Conservation (phyloP, 306 rosid genomes). For the Psophocarpus tetragonolobus region DNA sequence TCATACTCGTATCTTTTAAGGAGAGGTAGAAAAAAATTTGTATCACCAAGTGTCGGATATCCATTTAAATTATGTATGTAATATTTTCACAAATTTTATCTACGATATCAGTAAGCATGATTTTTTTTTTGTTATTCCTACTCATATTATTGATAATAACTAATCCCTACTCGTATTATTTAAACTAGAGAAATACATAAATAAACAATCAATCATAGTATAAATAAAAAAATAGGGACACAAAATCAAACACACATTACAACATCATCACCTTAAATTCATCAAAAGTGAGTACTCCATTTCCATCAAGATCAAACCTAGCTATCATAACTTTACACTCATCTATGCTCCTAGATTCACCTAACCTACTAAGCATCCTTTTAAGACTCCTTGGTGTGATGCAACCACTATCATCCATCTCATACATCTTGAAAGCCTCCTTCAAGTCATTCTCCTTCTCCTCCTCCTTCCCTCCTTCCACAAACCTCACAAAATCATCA, state of each 20-base stretch:
- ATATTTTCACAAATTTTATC: no score
- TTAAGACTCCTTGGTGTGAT: slow-evolving; percentile 77
- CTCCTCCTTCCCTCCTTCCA: slow-evolving; percentile 74
- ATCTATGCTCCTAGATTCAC: slow-evolving; percentile 60
- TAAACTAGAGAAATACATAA: no score
- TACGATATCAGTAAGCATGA: no score
- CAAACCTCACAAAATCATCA: slow-evolving; percentile 68
- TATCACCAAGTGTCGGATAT: no score
- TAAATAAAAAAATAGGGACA: background rate
- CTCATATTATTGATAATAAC: no score
- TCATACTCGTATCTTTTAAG: no score
- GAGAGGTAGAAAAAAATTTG: no score
- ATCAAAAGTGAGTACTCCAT: slow-evolving; percentile 78
- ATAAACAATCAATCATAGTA: background rate
- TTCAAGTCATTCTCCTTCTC: slow-evolving; percentile 61
- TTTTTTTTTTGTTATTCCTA: no score
- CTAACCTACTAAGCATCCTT: slow-evolving; percentile 69
- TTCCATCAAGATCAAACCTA: slow-evolving; percentile 74
- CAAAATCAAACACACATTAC: background rate
- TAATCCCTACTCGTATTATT: no score
- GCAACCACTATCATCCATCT: slow-evolving; percentile 67
- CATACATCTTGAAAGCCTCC: slow-evolving; percentile 85
- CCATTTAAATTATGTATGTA: no score
- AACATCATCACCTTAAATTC: slow-evolving; percentile 84
- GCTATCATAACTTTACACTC: slow-evolving; percentile 69